Evolutionary conservation across 1,139 yeast genomes (phyloP), one percentile per base, ranked within the genome.

Genomic region (Debaryomyces fabryi): DNA sequence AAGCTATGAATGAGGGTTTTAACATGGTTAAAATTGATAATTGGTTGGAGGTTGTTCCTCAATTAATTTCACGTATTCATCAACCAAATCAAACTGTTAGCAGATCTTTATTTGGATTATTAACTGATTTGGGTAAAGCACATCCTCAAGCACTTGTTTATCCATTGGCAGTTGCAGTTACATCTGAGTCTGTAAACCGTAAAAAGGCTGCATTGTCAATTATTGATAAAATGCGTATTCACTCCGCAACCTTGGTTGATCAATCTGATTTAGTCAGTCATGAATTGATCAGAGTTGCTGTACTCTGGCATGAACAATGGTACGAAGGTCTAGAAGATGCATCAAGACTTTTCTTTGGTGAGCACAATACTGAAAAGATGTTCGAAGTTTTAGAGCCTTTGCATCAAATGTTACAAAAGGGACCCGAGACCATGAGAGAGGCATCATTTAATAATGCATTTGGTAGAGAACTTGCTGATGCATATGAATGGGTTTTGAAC

Each of bases 291-390:
- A 75, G 99, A 56, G 96, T 91, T 13, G 97, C 98, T 0, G 97
- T 93, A 1, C 72, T 93, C 53, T 92, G 99, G 98, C 96, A 91
- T 59, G 99, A 95, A 62, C 88, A 88, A 64, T 95, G 99, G 99
- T 92, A 92, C 59, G 99, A 92, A 69, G 98, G 96, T 1, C 74
- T 95, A 36, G 99, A 95, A 64, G 97, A 93, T 71, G 99, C 99
- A 0, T 91, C 97, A 3, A 78, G 97, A 51, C 79, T 88, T 48
- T 95, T 88, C 72, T 93, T 91, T 67, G 97, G 96, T 33, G 99
- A 95, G 53, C 95, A 90, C 59, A 90, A 93, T 62, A 88, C 95
- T 8, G 97, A 91, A 49, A 91, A 90, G 64, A 95, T 93, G 98
- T 88, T 88, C 68, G 86, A 88, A 25, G 92, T 92, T 1, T 70